A percentile compares a stretch with the other conserved stretches of the same genome.
Conservation (phyloP, 2,329 filamentous ascomycete species). For the Penicillium sp. region DNA sequence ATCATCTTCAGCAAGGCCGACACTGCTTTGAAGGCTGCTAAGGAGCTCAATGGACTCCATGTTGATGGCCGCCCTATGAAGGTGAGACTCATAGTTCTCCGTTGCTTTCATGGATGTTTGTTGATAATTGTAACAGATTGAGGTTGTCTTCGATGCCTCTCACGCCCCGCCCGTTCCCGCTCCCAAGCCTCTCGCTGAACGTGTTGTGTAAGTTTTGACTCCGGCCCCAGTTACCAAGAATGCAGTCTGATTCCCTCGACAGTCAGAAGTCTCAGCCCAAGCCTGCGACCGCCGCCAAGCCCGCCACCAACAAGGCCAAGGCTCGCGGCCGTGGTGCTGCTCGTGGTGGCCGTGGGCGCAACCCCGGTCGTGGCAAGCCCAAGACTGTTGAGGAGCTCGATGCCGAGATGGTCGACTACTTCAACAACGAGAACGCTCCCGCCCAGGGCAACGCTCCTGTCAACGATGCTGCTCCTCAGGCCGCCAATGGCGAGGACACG, state of each 20-base stretch:
- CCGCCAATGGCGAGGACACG: slow-evolving; percentile 54
- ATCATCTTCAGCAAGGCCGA: slow-evolving; percentile 81
- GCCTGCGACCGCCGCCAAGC: slow-evolving; percentile 75
- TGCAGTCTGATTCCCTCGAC: slow-evolving; percentile 13
- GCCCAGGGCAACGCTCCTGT: slow-evolving; percentile 47
- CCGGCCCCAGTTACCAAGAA: not conserved
- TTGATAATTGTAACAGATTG: slow-evolving; percentile 61
- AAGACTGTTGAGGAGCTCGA: slow-evolving; percentile 97
- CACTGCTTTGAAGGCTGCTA: slow-evolving; percentile 80
- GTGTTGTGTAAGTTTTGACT: slow-evolving; percentile 67
- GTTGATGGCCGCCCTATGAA: slow-evolving; percentile 91
- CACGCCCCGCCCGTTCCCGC: slow-evolving; percentile 67
- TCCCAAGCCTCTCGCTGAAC: slow-evolving; percentile 78
- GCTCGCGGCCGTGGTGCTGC: slow-evolving; percentile 44
- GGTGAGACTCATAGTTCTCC: slow-evolving; percentile 52
- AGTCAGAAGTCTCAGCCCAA: slow-evolving; percentile 75
- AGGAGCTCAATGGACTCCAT: slow-evolving; percentile 81
- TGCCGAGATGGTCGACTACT: slow-evolving; percentile 97
- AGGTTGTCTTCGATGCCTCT: slow-evolving; percentile 81
- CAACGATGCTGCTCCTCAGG: slow-evolving; percentile 51
- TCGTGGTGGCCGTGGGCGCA: slow-evolving; percentile 57
- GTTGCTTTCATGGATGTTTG: not conserved
- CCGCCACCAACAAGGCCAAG: slow-evolving; percentile 41
- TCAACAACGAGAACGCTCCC: slow-evolving; percentile 51
- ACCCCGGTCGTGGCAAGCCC: slow-evolving; percentile 66